Evolutionary conservation across 163 green algal genomes (phyloP), one percentile per base, ranked within the genome.

Genomic region (Volvox carteri): DNA sequence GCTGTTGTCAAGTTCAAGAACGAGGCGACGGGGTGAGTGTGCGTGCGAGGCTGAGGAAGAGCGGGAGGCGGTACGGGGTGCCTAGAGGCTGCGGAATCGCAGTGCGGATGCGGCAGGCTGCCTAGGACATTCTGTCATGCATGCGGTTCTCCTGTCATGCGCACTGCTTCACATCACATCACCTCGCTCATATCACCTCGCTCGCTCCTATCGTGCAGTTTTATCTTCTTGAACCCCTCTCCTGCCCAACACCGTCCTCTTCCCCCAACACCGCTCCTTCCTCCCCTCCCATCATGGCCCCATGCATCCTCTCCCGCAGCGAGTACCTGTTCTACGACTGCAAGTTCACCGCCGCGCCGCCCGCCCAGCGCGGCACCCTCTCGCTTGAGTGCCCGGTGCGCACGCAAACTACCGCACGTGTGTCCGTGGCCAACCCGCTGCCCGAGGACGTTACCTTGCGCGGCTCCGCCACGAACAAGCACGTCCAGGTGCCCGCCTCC

Each of bases 311-410:
- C n/a, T n/a, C n/a, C 54, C 48, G 23, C 84, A 89, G 84, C 0
- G 96, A 98, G 92, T 98, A 95, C 88, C 79, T 92, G 1, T 96
- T 93, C 85, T 97, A 97, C 81, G 92, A 96, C 21, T 60, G 97
- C 28, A 93, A 92, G 54, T 91, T 97, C 44, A 93, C 77, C 23
- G 91, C 91, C 28, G 78, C 60, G 16, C 41, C 95, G 4, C 88
- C 96, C 18, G 77, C 81, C 1, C 46, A 84, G 28, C 89, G 92
- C 41, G 93, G 94, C 46, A 90, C n/a, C 8, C 48, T 97, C 1
- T 19, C 70, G 5, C 90, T 98, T 18, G 92, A 97, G 91, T 95
- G 94, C 86, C 91, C 96, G 25, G 94, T 96, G 35, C 91, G 94
- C 54, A 95, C 92, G 39, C 60, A 78, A 37, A 94, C 92, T 0